Conservation (phyloP, 257 asterid genomes). For the Jacaranda copaia region DNA sequence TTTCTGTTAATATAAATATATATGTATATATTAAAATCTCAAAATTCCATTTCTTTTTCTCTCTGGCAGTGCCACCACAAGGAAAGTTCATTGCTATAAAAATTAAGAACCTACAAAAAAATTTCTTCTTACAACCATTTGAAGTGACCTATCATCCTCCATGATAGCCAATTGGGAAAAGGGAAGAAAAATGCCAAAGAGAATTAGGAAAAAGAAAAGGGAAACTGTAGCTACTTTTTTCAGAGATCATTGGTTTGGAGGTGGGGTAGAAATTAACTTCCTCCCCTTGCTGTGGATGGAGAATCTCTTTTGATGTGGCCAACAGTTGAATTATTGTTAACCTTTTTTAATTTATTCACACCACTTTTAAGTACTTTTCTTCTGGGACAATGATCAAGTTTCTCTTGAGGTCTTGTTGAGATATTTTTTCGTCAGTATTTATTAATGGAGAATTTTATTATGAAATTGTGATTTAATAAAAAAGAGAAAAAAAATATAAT, state of each 20-base stretch:
- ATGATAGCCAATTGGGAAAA: too few species aligned
- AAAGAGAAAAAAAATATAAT: too few species aligned
- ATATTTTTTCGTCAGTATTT: too few species aligned
- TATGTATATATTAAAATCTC: neutral
- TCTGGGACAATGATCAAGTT: too few species aligned
- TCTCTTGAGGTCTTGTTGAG: too few species aligned
- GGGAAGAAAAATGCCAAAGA: neutral
- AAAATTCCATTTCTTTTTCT: neutral
- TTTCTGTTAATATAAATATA: too few species aligned
- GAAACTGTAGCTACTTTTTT: neutral
- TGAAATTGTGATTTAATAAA: too few species aligned
- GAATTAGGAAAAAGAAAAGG: neutral
- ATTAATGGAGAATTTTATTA: too few species aligned
- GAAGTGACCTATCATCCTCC: conserved; percentile 18
- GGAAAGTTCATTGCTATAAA: conserved; percentile 18
- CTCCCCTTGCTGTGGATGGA: conserved; percentile 46
- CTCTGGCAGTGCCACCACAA: conserved; percentile 31
- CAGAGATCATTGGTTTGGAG: conserved; percentile 22
- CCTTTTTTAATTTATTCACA: conserved; percentile 1
- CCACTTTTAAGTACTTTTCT: conserved; percentile 9
- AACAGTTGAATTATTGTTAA: conserved; percentile 3
- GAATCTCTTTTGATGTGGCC: conserved; percentile 42
- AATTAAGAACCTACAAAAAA: conserved; percentile 12
- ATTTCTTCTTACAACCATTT: conserved; percentile 25
- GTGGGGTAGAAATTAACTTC: conserved; percentile 52